Evolutionary conservation across 2,329 filamentous ascomycete genomes (phyloP).

Genomic region (Aquanectria penicillioides): DNA sequence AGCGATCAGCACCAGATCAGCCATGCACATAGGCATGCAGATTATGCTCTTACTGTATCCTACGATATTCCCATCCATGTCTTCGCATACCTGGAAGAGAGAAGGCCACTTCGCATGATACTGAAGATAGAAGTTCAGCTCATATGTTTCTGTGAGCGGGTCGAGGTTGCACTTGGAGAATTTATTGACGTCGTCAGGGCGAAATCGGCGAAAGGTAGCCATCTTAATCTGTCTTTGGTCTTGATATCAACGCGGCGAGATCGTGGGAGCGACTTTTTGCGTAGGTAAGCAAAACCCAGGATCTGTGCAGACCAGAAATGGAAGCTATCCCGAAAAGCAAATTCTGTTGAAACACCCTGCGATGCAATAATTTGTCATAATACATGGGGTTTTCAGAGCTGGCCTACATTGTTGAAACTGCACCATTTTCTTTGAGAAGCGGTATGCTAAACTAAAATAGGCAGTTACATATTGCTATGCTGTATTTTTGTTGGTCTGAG

Average conservation of each 20-base stretch:
- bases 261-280: not conserved
- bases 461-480: no score
- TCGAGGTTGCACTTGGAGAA: conserved; percentile 97
- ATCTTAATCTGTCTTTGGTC: no score
- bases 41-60: conserved; percentile 79
- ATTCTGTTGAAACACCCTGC: not conserved
- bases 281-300: not conserved
- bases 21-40: not conserved
- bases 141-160: conserved; percentile 97
- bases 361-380: not conserved
- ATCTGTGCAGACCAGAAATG: not conserved
- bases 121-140: conserved; percentile 92
- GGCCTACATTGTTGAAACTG: no score
- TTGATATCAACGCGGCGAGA: no score
- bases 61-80: conserved; percentile 86
- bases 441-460: no score
- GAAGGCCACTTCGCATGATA: conserved; percentile 97
- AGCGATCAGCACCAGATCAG: conserved; percentile 38
- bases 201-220: conserved; percentile 82
- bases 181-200: conserved; percentile 83
- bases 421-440: no score
- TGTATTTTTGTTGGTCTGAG: no score
- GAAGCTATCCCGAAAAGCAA: not conserved
- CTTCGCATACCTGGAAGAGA: conserved; percentile 91
- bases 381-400: conserved; percentile 6